Percentiles rank a stretch among this genome's conserved stretches.
Evolutionary conservation across 495 filamentous ascomycete genomes (phyloP).

Genomic region (Penicillium waksmanii): DNA sequence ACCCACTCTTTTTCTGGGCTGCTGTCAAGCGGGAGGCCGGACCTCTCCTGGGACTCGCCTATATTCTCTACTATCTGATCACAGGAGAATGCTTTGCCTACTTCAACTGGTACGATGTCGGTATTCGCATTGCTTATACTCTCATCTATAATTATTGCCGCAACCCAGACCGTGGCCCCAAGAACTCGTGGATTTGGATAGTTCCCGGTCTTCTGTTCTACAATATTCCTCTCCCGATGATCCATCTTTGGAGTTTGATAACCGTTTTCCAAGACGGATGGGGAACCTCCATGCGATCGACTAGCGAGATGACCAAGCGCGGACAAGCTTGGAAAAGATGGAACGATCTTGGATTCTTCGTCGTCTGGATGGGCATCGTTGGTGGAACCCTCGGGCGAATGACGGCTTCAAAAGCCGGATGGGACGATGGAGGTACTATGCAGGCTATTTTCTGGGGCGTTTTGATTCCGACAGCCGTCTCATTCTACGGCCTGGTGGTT

Average conservation of each 20-base stretch:
- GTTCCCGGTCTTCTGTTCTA: constrained; percentile 33
- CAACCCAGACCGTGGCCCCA: constrained; percentile 29
- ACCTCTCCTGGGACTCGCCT: constrained; percentile 29
- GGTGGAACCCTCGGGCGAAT: constrained; percentile 24
- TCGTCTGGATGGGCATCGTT: constrained; percentile 33
- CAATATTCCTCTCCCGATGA: constrained; percentile 35
- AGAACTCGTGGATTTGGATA: constrained; percentile 29
- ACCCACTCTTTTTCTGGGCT: constrained; percentile 38
- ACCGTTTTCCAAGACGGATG: constrained; percentile 37
- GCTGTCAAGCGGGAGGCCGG: constrained; percentile 36
- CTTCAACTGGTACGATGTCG: constrained; percentile 32
- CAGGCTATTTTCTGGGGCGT: constrained; percentile 21
- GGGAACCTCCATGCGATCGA: constrained; percentile 37
- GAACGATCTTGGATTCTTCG: constrained; percentile 33
- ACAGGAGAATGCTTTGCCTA: constrained; percentile 32
- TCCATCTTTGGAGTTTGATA: constrained; percentile 36
- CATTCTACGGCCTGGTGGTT: constrained; percentile 29
- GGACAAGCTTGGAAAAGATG: constrained; percentile 28
- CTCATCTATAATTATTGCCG: constrained; percentile 33
- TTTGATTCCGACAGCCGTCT: constrained; percentile 19
- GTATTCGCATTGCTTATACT: constrained; percentile 30
- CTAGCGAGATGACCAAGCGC: constrained; percentile 22
- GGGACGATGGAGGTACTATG: constrained; percentile 16
- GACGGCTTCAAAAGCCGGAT: constrained; percentile 18
- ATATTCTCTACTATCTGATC: constrained; percentile 32